A percentile compares a stretch with the other conserved stretches of the same genome.
phyloP scores from a whole-genome alignment of 352 stramenopile species.

The Pythium grandisporangium region DNA sequence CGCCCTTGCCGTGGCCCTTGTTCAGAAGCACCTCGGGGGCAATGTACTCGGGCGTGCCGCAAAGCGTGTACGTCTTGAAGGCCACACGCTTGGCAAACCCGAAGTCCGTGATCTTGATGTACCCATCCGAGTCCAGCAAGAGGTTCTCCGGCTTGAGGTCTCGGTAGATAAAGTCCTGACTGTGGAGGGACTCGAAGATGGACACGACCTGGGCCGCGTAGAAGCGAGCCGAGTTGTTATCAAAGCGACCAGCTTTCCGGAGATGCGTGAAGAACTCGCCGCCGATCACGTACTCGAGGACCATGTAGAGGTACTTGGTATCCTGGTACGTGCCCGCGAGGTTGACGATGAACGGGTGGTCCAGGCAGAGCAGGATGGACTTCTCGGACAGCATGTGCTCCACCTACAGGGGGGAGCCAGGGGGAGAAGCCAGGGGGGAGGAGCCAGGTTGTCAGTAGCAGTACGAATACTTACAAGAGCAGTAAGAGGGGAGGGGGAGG shows the following conservation, averaged over 20 bases:
- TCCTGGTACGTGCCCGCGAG: slow-evolving; percentile 93
- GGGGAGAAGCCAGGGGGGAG: too few relatives aligned
- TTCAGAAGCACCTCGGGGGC: slow-evolving; percentile 88
- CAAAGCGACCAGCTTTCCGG: slow-evolving; percentile 89
- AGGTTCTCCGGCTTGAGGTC: slow-evolving; percentile 95
- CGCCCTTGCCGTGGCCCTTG: slow-evolving; percentile 85
- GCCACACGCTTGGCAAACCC: slow-evolving; percentile 91
- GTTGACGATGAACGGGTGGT: slow-evolving; percentile 97
- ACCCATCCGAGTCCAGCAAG: slow-evolving; percentile 91
- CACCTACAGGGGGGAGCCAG: too few relatives aligned
- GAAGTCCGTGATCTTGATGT: slow-evolving; percentile 96
- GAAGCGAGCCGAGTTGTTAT: slow-evolving; percentile 90
- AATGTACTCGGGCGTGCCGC: slow-evolving; percentile 91
- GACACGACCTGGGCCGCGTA: slow-evolving; percentile 91
- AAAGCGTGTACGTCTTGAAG: slow-evolving; percentile 94
- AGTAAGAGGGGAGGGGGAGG: too few relatives aligned
- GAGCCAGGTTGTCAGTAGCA: neutral
- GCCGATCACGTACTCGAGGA: slow-evolving; percentile 96
- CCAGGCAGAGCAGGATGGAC: slow-evolving; percentile 87
- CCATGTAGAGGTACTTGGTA: slow-evolving; percentile 95
- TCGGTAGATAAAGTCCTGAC: slow-evolving; percentile 96
- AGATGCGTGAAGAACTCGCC: slow-evolving; percentile 97
- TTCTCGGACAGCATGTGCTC: slow-evolving; percentile 98
- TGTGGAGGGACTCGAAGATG: slow-evolving; percentile 97
- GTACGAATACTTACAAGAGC: neutral